These are phyloP conservation scores for Alternaria consortialis DNA, from an alignment of 2,329 filamentous ascomycete genomes.

Conservation along the genomic window DNA sequence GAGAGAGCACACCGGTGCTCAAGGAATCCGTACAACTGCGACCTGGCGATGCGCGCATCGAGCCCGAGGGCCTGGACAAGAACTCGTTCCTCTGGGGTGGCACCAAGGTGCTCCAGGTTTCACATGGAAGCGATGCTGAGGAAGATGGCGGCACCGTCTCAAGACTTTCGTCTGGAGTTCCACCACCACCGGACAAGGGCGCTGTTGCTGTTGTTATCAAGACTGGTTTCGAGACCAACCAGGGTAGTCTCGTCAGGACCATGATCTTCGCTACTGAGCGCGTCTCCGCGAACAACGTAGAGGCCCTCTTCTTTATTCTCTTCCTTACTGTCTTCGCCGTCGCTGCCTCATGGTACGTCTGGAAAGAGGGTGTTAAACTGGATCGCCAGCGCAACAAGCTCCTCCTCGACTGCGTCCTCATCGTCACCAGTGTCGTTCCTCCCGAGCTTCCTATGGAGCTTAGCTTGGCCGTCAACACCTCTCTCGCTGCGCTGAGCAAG, in stretches of 20 bases:
- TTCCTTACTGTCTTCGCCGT: slow-evolving; percentile 96
- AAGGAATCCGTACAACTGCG: slow-evolving; percentile 96
- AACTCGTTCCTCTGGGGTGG: slow-evolving; percentile 96
- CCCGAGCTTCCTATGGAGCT: slow-evolving; percentile 98
- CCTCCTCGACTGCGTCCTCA: slow-evolving; percentile 94
- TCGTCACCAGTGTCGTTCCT: slow-evolving; percentile 97
- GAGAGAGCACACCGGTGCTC: slow-evolving; percentile 93
- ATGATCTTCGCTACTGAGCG: slow-evolving; percentile 99
- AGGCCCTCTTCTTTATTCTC: slow-evolving; percentile 96
- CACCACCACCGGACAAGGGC: slow-evolving; percentile 88
- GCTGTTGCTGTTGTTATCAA: slow-evolving; percentile 94
- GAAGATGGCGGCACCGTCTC: slow-evolving; percentile 67
- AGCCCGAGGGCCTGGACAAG: slow-evolving; percentile 93
- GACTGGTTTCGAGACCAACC: slow-evolving; percentile 98
- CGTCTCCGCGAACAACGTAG: slow-evolving; percentile 96
- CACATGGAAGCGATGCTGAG: slow-evolving; percentile 82
- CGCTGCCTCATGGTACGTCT: slow-evolving; percentile 98
- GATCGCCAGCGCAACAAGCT: slow-evolving; percentile 98
- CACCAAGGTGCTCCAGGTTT: slow-evolving; percentile 95
- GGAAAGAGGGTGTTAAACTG: slow-evolving; percentile 92
- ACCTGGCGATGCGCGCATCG: slow-evolving; percentile 79
- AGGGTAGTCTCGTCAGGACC: slow-evolving; percentile 94
- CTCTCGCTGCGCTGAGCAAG: slow-evolving; percentile 90
- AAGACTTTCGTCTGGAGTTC: slow-evolving; percentile 78
- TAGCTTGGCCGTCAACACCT: slow-evolving; percentile 96